These are phyloP conservation scores for Crithidia mellificae DNA, from an alignment of 208 protist genomes.

Conservation along the genomic window DNA sequence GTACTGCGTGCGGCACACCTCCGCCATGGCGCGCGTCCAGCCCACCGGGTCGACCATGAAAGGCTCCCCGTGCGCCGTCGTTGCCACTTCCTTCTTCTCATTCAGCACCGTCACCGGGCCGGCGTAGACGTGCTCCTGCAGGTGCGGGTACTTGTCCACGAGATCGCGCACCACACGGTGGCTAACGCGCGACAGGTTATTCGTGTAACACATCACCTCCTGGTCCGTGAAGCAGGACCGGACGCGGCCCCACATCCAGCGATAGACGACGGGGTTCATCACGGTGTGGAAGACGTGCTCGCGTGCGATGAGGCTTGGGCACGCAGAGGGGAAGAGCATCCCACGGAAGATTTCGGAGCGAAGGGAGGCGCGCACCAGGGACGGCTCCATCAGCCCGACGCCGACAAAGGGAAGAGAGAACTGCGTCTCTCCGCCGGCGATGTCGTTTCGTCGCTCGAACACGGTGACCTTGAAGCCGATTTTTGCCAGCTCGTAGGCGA, in stretches of 20 bases:
- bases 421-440: conserved; percentile 62
- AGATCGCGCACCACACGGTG: conserved; percentile 59
- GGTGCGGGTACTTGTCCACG: conserved; percentile 44
- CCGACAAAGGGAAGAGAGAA: conserved; percentile 73
- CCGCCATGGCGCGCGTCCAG: conserved; percentile 73
- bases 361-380: conserved; percentile 40
- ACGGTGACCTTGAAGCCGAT: conserved; percentile 85
- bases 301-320: conserved; percentile 52
- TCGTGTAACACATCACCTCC: conserved; percentile 70
- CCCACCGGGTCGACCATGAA: conserved; percentile 73
- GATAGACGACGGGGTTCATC: conserved; percentile 57
- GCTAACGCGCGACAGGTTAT: conserved; percentile 77
- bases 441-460: conserved; percentile 52
- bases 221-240: conserved; percentile 43
- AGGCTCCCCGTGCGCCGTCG: conserved; percentile 55
- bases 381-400: conserved; percentile 70
- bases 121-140: conserved; percentile 53
- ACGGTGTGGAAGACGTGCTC: conserved; percentile 67
- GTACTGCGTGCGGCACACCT: conserved; percentile 49
- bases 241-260: conserved; percentile 66
- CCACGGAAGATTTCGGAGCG: conserved; percentile 46
- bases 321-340: conserved; percentile 39
- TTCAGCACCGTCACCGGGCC: conserved; percentile 26
- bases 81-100: conserved; percentile 14
- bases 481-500: conserved; percentile 81